phyloP scores from a whole-genome alignment of 768 basidiomycete genomes.

The Suillus subalutaceus region DNA sequence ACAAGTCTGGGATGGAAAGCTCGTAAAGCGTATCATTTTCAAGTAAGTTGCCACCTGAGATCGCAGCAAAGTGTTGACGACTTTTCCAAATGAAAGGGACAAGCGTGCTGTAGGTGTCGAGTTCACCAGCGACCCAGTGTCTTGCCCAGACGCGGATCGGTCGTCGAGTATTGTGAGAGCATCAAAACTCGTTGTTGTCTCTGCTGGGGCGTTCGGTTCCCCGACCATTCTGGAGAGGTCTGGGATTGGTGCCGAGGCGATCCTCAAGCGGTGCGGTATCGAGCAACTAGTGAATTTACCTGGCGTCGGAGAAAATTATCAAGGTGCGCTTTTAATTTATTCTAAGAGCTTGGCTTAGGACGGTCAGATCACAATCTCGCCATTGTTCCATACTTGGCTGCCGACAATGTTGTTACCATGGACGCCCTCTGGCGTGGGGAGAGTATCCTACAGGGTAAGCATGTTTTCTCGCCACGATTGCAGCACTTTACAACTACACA shows the following conservation, averaged over 20 bases:
- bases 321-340: conserved; percentile 37
- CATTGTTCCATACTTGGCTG: conserved; percentile 40
- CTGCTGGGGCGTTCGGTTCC: conserved; percentile 58
- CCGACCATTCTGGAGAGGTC: conserved; percentile 61
- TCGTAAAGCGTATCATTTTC: conserved; percentile 51
- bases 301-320: conserved; percentile 73
- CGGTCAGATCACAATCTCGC: conserved; percentile 34
- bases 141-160: conserved; percentile 25
- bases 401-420: conserved; percentile 50
- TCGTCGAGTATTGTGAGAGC: conserved; percentile 36
- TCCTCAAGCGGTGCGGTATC: conserved; percentile 54
- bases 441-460: conserved; percentile 44
- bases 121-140: conserved; percentile 40
- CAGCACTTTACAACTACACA: not conserved
- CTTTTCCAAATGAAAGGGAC: conserved; percentile 16
- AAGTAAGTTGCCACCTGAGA: conserved; percentile 37
- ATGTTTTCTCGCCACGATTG: conserved; percentile 9
- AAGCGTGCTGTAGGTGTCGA: conserved; percentile 51
- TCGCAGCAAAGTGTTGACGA: not conserved
- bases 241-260: conserved; percentile 60
- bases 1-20: conserved; percentile 39
- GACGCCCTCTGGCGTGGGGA: conserved; percentile 48
- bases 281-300: conserved; percentile 62
- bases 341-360: not conserved
- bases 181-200: conserved; percentile 49